Conservation (phyloP, 805 yeast species). For the Saturnispora halmiae region DNA sequence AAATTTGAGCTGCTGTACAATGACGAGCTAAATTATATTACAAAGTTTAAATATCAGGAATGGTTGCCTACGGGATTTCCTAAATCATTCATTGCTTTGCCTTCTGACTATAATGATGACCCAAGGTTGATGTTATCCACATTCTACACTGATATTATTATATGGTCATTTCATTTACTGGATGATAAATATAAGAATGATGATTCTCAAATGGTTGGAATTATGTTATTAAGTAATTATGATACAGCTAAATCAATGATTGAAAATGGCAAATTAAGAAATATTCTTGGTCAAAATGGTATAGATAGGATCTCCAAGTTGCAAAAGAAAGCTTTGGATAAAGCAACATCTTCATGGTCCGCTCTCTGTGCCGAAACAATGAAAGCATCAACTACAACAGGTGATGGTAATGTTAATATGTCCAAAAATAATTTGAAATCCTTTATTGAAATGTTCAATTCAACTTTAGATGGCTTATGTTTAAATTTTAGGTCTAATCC, state of each 20-base stretch:
- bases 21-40: constrained; percentile 43
- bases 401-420: constrained; percentile 34
- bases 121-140: constrained; percentile 49
- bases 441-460: constrained; percentile 52
- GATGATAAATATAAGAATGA: constrained; percentile 47
- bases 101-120: constrained; percentile 29
- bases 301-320: constrained; percentile 54
- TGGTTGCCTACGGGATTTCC: constrained; percentile 65
- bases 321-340: constrained; percentile 62
- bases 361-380: constrained; percentile 65
- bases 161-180: constrained; percentile 55
- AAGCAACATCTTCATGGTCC: constrained; percentile 74
- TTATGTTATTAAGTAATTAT: constrained; percentile 59
- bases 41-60: constrained; percentile 46
- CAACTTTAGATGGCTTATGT: constrained; percentile 70
- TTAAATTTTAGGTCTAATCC: constrained; percentile 48
- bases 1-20: constrained; percentile 53
- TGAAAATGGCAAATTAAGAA: constrained; percentile 37
- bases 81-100: constrained; percentile 42
- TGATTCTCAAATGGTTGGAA: constrained; percentile 49
- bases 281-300: constrained; percentile 51
- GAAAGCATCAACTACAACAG: constrained; percentile 64
- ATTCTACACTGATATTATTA: constrained; percentile 70
- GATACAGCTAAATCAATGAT: constrained; percentile 67
- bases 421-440: constrained; percentile 81